phyloP scores from a whole-genome alignment of 495 filamentous ascomycete genomes.

The Aspergillus campestris region DNA sequence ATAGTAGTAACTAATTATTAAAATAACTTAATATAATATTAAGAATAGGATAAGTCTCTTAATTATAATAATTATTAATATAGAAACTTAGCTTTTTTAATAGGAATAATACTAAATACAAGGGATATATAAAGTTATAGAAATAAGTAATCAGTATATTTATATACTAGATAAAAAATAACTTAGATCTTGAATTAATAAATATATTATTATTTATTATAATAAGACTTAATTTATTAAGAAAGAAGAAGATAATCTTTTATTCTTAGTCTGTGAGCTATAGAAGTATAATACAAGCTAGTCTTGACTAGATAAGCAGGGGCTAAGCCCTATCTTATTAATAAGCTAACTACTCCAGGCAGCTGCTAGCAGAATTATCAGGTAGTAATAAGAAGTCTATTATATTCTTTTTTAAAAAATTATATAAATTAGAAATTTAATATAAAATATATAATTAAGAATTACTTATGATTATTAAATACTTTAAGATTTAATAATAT shows the following conservation, averaged over 20 bases:
- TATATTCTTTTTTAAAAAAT: neutral
- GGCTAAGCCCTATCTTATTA: neutral
- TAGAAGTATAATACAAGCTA: neutral
- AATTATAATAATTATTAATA: constrained; percentile 6
- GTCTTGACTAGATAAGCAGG: neutral
- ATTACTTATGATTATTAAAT: too few relatives aligned
- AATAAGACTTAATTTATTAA: neutral
- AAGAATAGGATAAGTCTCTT: too few relatives aligned
- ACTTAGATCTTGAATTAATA: neutral
- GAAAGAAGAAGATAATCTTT: too few relatives aligned
- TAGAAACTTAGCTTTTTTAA: constrained; percentile 3
- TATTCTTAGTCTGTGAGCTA: neutral
- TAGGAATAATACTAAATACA: neutral
- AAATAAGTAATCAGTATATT: too few relatives aligned
- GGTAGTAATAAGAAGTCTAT: neutral
- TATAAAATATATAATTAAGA: too few relatives aligned
- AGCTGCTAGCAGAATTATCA: neutral
- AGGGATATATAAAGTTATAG: neutral
- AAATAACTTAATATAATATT: constrained; percentile 1
- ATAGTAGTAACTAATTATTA: constrained; percentile 2
- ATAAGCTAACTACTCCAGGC: too few relatives aligned
- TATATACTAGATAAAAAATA: neutral
- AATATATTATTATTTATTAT: neutral
- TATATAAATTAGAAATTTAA: too few relatives aligned
- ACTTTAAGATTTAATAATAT: too few relatives aligned